phyloP scores from a whole-genome alignment of 176 grass and related monocot genomes.

The Dactylis glomerata region DNA sequence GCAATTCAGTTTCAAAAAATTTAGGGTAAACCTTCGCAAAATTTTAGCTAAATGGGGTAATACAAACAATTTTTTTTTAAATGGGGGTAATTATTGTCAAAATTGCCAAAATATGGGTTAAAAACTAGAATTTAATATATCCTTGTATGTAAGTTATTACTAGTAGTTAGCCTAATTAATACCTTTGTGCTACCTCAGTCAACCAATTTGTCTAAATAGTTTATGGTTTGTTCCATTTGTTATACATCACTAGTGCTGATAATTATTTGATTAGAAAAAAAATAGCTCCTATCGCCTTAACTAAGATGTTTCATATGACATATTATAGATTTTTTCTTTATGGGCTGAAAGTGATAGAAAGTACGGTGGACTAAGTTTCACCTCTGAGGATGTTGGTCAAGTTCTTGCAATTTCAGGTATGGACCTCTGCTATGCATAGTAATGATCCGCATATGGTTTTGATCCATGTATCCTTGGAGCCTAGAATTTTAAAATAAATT shows the following conservation, averaged over 20 bases:
- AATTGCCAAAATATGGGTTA: too few relatives aligned
- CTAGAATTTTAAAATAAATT: background rate
- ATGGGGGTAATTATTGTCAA: too few relatives aligned
- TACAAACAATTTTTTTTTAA: too few relatives aligned
- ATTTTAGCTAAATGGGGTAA: too few relatives aligned
- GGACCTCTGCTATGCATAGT: background rate
- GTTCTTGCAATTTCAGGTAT: constrained; percentile 51
- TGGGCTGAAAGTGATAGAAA: constrained; percentile 51
- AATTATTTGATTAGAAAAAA: too few relatives aligned
- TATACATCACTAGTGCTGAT: too few relatives aligned
- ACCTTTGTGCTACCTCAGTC: background rate
- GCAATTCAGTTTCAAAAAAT: too few relatives aligned
- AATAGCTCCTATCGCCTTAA: background rate
- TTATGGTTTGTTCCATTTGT: background rate
- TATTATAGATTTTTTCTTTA: constrained; percentile 47
- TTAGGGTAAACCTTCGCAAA: too few relatives aligned
- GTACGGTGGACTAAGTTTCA: constrained; percentile 54
- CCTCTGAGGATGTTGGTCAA: constrained; percentile 44
- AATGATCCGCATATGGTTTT: background rate
- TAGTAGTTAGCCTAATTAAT: background rate
- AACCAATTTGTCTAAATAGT: background rate
- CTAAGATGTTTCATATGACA: background rate
- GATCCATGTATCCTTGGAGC: background rate
- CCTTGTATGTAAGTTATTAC: background rate
- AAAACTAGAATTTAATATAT: too few relatives aligned